Evolutionary conservation across 2,329 filamentous ascomycete genomes (phyloP).

Genomic region (Cyphellophora attinorum): DNA sequence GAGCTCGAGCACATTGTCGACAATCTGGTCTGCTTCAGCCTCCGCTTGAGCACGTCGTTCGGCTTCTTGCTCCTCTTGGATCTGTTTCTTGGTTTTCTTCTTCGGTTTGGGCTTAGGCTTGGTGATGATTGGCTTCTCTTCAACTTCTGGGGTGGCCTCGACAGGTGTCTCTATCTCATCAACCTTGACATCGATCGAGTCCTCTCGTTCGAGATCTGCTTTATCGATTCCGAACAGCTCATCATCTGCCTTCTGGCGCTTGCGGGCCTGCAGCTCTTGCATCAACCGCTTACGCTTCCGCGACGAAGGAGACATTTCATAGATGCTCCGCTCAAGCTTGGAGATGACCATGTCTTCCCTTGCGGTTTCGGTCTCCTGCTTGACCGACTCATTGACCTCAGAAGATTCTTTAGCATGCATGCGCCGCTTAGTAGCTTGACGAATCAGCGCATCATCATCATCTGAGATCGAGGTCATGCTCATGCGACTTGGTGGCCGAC

Average conservation of each 20-base stretch:
- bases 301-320: conserved; percentile 45
- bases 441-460: conserved; percentile 36
- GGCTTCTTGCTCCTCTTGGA: conserved; percentile 58
- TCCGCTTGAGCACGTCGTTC: conserved; percentile 44
- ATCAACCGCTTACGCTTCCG: conserved; percentile 67
- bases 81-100: conserved; percentile 70
- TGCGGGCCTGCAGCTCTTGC: conserved; percentile 60
- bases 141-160: conserved; percentile 22
- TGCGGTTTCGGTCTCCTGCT: conserved; percentile 16
- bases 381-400: conserved; percentile 16
- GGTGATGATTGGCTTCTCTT: conserved; percentile 36
- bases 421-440: conserved; percentile 16
- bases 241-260: conserved; percentile 76
- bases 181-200: conserved; percentile 33
- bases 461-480: conserved; percentile 45
- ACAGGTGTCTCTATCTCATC: conserved; percentile 27
- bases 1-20: conserved; percentile 24
- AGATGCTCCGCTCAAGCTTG: conserved; percentile 20
- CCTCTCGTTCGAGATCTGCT: conserved; percentile 43
- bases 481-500: conserved; percentile 65
- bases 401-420: conserved; percentile 17
- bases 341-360: conserved; percentile 19
- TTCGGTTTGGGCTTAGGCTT: conserved; percentile 44
- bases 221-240: conserved; percentile 61
- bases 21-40: conserved; percentile 32